Conservation (phyloP, 257 asterid genomes). For the Solanum sejunctum region DNA sequence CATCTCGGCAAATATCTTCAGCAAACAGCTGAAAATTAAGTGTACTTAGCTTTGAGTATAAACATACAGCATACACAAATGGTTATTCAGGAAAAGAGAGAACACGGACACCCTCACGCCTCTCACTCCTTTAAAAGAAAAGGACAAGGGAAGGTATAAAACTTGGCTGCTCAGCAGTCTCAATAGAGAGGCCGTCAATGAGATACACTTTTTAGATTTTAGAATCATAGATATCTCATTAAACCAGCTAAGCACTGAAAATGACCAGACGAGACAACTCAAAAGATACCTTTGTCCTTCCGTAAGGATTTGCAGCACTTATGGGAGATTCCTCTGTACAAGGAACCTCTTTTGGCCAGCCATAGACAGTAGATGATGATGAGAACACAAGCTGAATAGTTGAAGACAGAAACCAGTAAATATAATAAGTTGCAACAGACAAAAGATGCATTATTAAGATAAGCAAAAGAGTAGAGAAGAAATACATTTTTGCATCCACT, state of each 20-base stretch:
- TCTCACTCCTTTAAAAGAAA: background rate
- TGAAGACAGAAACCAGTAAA: slow-evolving; percentile 2
- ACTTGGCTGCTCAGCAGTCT: background rate
- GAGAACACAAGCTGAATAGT: slow-evolving; percentile 89
- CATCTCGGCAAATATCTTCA: slow-evolving; percentile 91
- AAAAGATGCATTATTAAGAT: background rate
- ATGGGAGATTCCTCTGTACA: slow-evolving; percentile 84
- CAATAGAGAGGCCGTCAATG: background rate
- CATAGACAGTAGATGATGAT: slow-evolving; percentile 97
- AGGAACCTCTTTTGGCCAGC: slow-evolving; percentile 92
- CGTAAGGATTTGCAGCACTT: slow-evolving; percentile 76
- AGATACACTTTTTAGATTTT: background rate
- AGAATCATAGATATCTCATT: background rate
- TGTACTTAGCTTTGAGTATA: slow-evolving; percentile 3
- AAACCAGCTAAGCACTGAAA: background rate
- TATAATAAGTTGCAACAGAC: background rate
- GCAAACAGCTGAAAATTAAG: slow-evolving; percentile 57
- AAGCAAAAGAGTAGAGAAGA: background rate
- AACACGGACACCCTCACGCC: background rate
- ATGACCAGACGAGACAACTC: background rate
- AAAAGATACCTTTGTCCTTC: slow-evolving; percentile 76
- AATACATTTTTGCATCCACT: slow-evolving; percentile 79
- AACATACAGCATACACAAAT: background rate
- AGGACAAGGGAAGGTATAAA: background rate
- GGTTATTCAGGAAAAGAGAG: background rate